phyloP scores from a whole-genome alignment of 441 rosid species.

The Mallotus japonicus region DNA sequence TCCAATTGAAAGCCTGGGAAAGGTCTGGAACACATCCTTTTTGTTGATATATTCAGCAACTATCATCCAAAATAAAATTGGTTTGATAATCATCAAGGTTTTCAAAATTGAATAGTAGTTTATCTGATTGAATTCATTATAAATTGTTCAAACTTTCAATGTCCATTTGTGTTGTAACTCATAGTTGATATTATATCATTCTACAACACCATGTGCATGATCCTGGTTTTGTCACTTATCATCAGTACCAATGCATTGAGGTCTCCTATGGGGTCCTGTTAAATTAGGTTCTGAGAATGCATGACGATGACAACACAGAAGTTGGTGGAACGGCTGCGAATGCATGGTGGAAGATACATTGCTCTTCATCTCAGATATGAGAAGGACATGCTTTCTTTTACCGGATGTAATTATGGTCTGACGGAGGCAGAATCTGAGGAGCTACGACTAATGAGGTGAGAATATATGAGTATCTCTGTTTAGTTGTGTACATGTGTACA shows the following conservation, averaged over 20 bases:
- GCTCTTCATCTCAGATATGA: slow-evolving; percentile 96
- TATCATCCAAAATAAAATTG: slow-evolving; percentile 7
- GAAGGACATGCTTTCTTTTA: slow-evolving; percentile 96
- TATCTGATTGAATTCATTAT: not conserved
- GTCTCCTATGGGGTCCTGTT: slow-evolving; percentile 89
- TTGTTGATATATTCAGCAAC: slow-evolving; percentile 12
- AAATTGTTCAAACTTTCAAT: not conserved
- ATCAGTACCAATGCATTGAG: slow-evolving; percentile 58
- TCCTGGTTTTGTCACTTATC: slow-evolving; percentile 22
- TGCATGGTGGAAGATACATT: slow-evolving; percentile 63
- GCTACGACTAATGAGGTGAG: slow-evolving; percentile 77
- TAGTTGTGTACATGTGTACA: not conserved
- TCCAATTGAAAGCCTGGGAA: slow-evolving; percentile 73
- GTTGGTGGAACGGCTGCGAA: slow-evolving; percentile 88
- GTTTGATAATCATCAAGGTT: not conserved
- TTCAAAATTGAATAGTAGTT: not conserved
- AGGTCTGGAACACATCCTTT: slow-evolving; percentile 54
- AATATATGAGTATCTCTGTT: slow-evolving; percentile 19
- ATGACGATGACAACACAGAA: slow-evolving; percentile 91
- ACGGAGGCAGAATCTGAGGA: slow-evolving; percentile 78
- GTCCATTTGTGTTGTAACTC: not conserved
- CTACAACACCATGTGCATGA: slow-evolving; percentile 11
- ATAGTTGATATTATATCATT: not conserved
- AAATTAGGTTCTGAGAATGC: slow-evolving; percentile 92
- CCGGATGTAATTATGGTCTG: slow-evolving; percentile 87